Base-by-base conservation (phyloP, 345 rosid genomes). In the Brassica rapa region DNA sequence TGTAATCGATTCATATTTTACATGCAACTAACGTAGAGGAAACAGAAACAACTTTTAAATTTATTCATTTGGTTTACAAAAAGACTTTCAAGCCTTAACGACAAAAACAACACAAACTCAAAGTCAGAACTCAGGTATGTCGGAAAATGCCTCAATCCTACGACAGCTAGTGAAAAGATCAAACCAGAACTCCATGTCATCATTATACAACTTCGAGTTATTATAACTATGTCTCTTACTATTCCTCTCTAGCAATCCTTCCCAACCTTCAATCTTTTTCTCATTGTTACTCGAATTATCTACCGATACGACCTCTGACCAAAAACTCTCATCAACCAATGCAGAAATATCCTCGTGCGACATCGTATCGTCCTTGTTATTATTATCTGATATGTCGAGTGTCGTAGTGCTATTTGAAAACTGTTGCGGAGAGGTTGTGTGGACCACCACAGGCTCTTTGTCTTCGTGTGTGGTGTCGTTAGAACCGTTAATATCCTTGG, bases 131-230 rank as follows among this genome's bases (percentile, higher is more conserved):
- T 85, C 85, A 10, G 83, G 78, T 11, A 85, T 66, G 66, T 86
- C 87, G 12, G 81, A 78, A 23, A 79, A 53, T 6, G 74, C 92
- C 9, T 84, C 89, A 3, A 82, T 80, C 81, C 76, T 62, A 79
- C 78, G 74, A 53, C 62, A 62, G 74, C 29, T 72, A 27, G 86
- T 81, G 72, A 90, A 72, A 59, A 87, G 75, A 37, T 80, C 82
- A 72, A 73, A 73, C 95, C 93, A 88, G 80, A 83, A 90, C 57
- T 85, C 89, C 88, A 81, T 77, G 68, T 78, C 80, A 51, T 84
- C 88, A 64, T 70, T 24, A 68, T 37, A 79, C 64, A 83, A 5
- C 62, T 71, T 79, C 6, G 84, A 24, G 57, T 74, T 68, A 30
- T 51, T 63, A 62, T 62, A 73, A 24, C 64, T 35, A 24, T 29